Evolutionary conservation across 2,329 filamentous ascomycete species (phyloP), one percentile per base, ranked within the genome.

Genomic region (Onygenales sp.): DNA sequence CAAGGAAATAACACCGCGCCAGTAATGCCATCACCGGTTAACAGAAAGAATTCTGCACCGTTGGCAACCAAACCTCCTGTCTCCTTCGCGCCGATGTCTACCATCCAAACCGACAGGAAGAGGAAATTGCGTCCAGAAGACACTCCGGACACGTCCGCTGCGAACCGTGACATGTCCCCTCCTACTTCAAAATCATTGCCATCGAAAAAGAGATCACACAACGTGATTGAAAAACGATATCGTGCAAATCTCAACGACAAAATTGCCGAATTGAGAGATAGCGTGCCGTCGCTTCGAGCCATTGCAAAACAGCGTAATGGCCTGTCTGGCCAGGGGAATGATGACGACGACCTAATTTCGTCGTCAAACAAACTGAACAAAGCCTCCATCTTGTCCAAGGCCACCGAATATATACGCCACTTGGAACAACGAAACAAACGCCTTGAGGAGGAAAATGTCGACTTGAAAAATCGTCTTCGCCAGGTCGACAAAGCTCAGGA

Each of bases 181-280:
- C 58, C 61, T 2, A 62, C 63, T 40, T 39, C 55, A 33, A 71
- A 85, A 10, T 76, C 82, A 78, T 59, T 80, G 75, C 61, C 83
- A 78, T 62, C 75, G 64, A 96, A 95, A 77, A 96, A 96, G 78
- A 94, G 91, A 34, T 90, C 92, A 2, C 92, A 97, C 72, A 97
- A 96, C 70, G 93, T 97, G 79, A 96, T 97, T 58, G 92, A 97
- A 73, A 97, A 96, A 77, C 79, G 92, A 59, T 97, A 97, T 70
- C 85, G 92, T 62, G 95, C 88, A 52, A 97, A 97, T 65, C 78
- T 97, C 54, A 97, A 97, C 65, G 92, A 96, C 67, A 97, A 97
- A 74, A 97, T 97, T 62, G 87, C 90, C 45, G 90, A 91, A 54
- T 75, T 97, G 57, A 81, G 91, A 61, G 90, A 96, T 68, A 95